Conservation (phyloP, 2,329 filamentous ascomycete genomes). For the Fusarium metavorans region DNA sequence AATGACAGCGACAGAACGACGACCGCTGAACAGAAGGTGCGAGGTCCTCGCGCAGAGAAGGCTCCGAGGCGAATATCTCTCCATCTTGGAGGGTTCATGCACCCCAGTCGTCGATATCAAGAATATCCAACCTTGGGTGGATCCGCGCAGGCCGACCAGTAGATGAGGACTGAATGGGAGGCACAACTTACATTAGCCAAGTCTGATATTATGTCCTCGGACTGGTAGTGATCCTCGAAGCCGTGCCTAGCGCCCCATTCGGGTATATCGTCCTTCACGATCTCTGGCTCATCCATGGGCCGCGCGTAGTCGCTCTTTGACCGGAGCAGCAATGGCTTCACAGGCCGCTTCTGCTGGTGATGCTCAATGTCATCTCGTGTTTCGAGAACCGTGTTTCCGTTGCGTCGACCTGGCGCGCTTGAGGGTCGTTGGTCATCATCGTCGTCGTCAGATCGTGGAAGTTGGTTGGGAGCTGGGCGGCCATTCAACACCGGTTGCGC, state of each 20-base stretch:
- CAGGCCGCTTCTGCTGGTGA: conserved; percentile 53
- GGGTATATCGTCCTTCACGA: conserved; percentile 59
- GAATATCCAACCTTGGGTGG: conserved; percentile 50
- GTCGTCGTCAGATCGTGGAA: conserved; percentile 40
- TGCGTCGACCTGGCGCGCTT: conserved; percentile 60
- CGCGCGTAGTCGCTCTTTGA: conserved; percentile 69
- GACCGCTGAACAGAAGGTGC: background rate
- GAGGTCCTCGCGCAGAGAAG: background rate
- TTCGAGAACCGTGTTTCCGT: conserved; percentile 44
- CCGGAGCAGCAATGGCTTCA: conserved; percentile 65
- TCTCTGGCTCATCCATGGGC: conserved; percentile 55
- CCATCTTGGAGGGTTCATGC: background rate
- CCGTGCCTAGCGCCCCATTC: conserved; percentile 80
- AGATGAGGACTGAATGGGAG: conserved; percentile 28
- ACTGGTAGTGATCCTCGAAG: conserved; percentile 93
- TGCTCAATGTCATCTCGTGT: conserved; percentile 50
- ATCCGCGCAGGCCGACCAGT: conserved; percentile 25
- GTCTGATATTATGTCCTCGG: conserved; percentile 87
- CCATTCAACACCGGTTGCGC: conserved; percentile 46
- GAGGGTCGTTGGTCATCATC: conserved; percentile 56
- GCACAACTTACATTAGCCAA: conserved; percentile 77
- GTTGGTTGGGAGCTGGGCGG: conserved; percentile 45
- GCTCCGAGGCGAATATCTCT: background rate
- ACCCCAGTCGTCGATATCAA: conserved; percentile 9
- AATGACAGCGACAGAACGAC: background rate